These are phyloP conservation scores for Trichosporon ovoides DNA, from an alignment of 1,284 basidiomycete genomes.

Conservation along the genomic window DNA sequence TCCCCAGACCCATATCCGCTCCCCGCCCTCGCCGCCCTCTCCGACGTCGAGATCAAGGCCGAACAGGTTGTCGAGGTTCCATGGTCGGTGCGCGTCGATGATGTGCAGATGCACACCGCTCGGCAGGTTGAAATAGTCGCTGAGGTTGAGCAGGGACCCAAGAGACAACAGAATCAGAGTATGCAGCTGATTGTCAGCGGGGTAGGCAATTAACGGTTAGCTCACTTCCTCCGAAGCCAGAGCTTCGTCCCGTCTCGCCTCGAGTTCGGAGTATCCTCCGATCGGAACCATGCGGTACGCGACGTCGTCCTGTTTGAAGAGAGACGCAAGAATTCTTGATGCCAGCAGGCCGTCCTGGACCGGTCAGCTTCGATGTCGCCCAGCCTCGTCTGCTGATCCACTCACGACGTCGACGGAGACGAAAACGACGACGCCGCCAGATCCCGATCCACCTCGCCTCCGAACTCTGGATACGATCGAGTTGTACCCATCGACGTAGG, in stretches of 20 bases:
- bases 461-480: constrained; percentile 64
- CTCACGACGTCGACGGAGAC: constrained; percentile 43
- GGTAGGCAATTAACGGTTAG: no score
- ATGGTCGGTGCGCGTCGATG: constrained; percentile 88
- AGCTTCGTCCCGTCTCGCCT: constrained; percentile 63
- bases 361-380: constrained; percentile 9
- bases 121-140: constrained; percentile 52
- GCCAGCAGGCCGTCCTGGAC: constrained; percentile 42
- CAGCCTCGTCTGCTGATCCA: background rate
- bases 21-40: constrained; percentile 48
- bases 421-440: constrained; percentile 46
- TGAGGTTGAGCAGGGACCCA: constrained; percentile 79
- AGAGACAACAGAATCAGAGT: constrained; percentile 90
- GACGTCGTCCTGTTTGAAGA: constrained; percentile 90
- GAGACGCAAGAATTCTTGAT: constrained; percentile 69
- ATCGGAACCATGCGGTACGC: constrained; percentile 88
- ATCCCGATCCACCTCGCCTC: constrained; percentile 29
- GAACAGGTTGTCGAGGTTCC: constrained; percentile 85
- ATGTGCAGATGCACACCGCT: constrained; percentile 68
- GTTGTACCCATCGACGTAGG: constrained; percentile 72
- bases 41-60: constrained; percentile 52
- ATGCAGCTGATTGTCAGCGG: constrained; percentile 61
- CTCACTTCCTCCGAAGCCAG: constrained; percentile 32
- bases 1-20: constrained; percentile 69
- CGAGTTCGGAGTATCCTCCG: constrained; percentile 72